These are phyloP conservation scores for Centrapalus pauciflorus DNA, from an alignment of 129 eudicot species.

Conservation along the genomic window DNA sequence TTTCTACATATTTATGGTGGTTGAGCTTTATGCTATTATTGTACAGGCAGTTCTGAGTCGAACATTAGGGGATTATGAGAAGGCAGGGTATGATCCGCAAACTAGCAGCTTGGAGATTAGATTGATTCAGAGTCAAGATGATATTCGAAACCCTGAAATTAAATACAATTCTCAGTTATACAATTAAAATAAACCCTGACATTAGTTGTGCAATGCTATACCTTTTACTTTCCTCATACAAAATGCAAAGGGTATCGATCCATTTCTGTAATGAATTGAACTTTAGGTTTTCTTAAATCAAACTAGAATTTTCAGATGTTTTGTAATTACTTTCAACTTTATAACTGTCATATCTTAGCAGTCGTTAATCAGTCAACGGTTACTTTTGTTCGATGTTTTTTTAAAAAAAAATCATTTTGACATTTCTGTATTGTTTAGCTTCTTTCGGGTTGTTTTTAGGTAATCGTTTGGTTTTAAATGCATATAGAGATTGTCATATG, in stretches of 20 bases:
- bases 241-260: constrained; percentile 4
- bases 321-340: not conserved
- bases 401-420: not conserved
- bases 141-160: constrained; percentile 79
- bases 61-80: constrained; percentile 68
- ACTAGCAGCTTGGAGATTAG: constrained; percentile 98
- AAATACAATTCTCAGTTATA: constrained; percentile 61
- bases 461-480: no score
- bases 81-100: constrained; percentile 70
- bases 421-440: not conserved
- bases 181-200: no score
- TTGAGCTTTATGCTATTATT: not conserved
- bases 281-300: not conserved
- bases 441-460: not conserved
- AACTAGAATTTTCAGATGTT: constrained; percentile 8
- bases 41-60: constrained; percentile 72
- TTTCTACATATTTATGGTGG: not conserved
- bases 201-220: constrained; percentile 1
- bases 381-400: not conserved
- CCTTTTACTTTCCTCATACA: not conserved
- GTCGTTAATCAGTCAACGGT: not conserved
- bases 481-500: no score
- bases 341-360: not conserved
- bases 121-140: constrained; percentile 86
- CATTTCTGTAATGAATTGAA: constrained; percentile 11